Conservation (phyloP, 2,329 filamentous ascomycete species). For the Diaporthe sp. region DNA sequence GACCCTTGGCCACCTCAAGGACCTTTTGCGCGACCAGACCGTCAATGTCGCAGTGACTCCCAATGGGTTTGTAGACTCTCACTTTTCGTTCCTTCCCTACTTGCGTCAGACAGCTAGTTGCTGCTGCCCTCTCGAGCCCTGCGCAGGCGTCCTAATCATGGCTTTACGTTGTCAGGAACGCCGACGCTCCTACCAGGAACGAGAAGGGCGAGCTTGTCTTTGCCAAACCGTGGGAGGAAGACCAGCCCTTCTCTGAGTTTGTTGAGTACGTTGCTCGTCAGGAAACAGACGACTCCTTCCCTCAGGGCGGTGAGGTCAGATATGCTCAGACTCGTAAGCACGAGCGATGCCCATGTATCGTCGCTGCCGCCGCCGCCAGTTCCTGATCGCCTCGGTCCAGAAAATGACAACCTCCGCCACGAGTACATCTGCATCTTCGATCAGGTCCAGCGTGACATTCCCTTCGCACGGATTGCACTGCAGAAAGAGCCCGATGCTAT, state of each 20-base stretch:
- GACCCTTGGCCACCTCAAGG: slow-evolving; percentile 70
- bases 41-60: slow-evolving; percentile 87
- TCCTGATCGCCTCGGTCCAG: slow-evolving; percentile 51
- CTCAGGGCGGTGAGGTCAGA: slow-evolving; percentile 61
- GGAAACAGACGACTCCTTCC: slow-evolving; percentile 56
- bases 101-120: background rate
- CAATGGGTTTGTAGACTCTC: slow-evolving; percentile 64
- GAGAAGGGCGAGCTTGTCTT: slow-evolving; percentile 61
- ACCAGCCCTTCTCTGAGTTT: slow-evolving; percentile 72
- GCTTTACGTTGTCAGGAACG: slow-evolving; percentile 50
- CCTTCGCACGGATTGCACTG: slow-evolving; percentile 81
- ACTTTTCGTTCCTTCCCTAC: background rate
- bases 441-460: slow-evolving; percentile 73
- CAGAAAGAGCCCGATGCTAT: slow-evolving; percentile 77
- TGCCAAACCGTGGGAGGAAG: slow-evolving; percentile 79
- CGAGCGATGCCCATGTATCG: slow-evolving; percentile 2
- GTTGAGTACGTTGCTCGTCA: slow-evolving; percentile 72
- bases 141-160: slow-evolving; percentile 4
- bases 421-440: slow-evolving; percentile 76
- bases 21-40: slow-evolving; percentile 63
- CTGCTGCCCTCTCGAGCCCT: background rate
- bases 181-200: slow-evolving; percentile 64
- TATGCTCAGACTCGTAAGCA: slow-evolving; percentile 81
- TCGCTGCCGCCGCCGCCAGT: background rate
- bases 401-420: slow-evolving; percentile 84